Base-by-base conservation (phyloP, 208 protist genomes). In the Acanthamoeba culbertsoni region DNA sequence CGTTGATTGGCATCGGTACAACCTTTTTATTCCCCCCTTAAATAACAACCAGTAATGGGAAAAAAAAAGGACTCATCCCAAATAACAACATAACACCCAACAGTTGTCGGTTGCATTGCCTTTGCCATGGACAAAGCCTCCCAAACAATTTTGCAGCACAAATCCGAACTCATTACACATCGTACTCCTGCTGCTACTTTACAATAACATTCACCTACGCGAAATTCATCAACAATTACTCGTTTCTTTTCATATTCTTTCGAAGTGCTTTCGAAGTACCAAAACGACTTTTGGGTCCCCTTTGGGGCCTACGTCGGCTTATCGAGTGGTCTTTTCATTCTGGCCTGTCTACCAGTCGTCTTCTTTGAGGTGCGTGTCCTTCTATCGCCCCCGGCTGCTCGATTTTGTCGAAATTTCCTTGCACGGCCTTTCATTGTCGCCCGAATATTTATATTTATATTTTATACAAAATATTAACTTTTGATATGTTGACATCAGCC, bases 291-390 rank as follows among this genome's bases (percentile, higher is more conserved):
- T 18, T 90, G 82, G 82, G 48, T 62, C 5, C 82, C 48, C 31
- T 90, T 90, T 43, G 33, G 33, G 1, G 82, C 46, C 23, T 90
- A 90, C n/a, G 82, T 90, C 10, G 82, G 82, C 16, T 33, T 90
- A n/a, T 71, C 53, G 26, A 90, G 31, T 23, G 46, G 37, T 33
- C 82, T 90, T 35, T 71, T 90, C 82, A 65, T 68, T 33, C 51
- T 90, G 33, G 82, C 82, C 51, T 90, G 53, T 43, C 53, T 90
- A 3, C 82, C 57, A 1, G 82, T 90, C 23, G 82, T 68, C 0
- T 26, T 71, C 31, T 90, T 90, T 26, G 53, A 90, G 82, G 82
- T 90, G 33, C 4, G 12, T 0, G 35, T 8, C 31, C 63, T 62
- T n/a, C 57, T n/a, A n/a, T n/a, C n/a, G n/a, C n/a, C n/a, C n/a